These are phyloP conservation scores for Elsinoe necatrix DNA, from an alignment of 2,329 filamentous ascomycete species.

Conservation along the genomic window DNA sequence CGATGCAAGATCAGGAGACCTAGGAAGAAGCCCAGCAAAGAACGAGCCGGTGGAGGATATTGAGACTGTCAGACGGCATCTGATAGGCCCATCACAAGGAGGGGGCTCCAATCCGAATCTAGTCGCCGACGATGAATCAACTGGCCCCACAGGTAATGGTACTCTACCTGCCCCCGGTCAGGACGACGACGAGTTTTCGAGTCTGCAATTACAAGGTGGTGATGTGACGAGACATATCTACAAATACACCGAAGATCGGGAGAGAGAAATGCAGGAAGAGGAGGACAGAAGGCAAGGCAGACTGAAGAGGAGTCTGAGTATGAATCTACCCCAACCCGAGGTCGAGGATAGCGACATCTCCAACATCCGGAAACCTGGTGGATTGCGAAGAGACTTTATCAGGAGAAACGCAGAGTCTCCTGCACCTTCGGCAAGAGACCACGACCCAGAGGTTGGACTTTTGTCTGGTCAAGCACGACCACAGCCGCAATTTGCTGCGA, in stretches of 20 bases:
- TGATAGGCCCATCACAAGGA: slow-evolving; percentile 59
- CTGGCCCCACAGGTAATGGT: slow-evolving; percentile 25
- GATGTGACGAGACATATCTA: slow-evolving; percentile 94
- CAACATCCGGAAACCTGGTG: slow-evolving; percentile 85
- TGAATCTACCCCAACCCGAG: slow-evolving; percentile 68
- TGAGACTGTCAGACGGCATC: slow-evolving; percentile 81
- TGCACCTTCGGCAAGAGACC: slow-evolving; percentile 29
- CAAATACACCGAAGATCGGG: slow-evolving; percentile 86
- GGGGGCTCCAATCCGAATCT: slow-evolving; percentile 28
- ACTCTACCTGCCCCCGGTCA: slow-evolving; percentile 21
- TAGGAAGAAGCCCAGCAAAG: slow-evolving; percentile 46
- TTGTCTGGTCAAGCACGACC: slow-evolving; percentile 25
- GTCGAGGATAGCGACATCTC: slow-evolving; percentile 76
- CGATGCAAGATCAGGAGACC: slow-evolving; percentile 53
- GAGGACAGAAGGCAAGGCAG: slow-evolving; percentile 49
- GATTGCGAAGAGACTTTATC: slow-evolving; percentile 84
- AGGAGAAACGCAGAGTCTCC: slow-evolving; percentile 59
- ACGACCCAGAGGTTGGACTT: slow-evolving; percentile 16
- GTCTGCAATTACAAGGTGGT: slow-evolving; percentile 82
- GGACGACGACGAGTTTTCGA: slow-evolving; percentile 64
- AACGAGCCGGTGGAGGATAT: slow-evolving; percentile 61
- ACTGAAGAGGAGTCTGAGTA: slow-evolving; percentile 77
- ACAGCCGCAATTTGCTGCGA: slow-evolving; percentile 65
- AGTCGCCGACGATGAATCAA: slow-evolving; percentile 20
- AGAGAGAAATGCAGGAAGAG: slow-evolving; percentile 68